Evolutionary conservation across 441 rosid species (phyloP).

Genomic region (Breynia disticha): DNA sequence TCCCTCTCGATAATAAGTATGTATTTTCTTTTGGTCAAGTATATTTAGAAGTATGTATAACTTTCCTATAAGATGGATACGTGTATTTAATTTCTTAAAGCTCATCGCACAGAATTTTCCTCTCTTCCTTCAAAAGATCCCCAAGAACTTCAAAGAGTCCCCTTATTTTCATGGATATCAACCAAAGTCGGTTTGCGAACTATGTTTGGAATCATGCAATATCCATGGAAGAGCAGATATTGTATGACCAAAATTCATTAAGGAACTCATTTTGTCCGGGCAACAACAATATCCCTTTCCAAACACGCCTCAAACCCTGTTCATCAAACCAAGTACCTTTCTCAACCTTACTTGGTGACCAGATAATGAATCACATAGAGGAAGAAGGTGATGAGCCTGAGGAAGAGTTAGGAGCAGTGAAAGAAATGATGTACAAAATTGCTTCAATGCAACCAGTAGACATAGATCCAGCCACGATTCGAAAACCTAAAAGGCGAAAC

Average conservation of each 20-base stretch:
- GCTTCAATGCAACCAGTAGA: conserved; percentile 84
- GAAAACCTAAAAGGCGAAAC: conserved; percentile 71
- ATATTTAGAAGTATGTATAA: no score
- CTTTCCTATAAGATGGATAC: no score
- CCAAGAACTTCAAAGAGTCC: not conserved
- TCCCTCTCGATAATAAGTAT: no score
- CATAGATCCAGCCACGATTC: conserved; percentile 63
- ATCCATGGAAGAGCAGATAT: conserved; percentile 41
- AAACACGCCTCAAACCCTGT: conserved; percentile 23
- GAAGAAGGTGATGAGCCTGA: conserved; percentile 39
- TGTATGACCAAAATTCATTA: conserved; percentile 29
- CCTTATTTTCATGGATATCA: conserved; percentile 39
- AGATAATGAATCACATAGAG: conserved; percentile 6
- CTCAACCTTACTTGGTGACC: conserved; percentile 15
- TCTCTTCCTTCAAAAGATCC: no score
- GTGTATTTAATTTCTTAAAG: no score
- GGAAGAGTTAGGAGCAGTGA: conserved; percentile 73
- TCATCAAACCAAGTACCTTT: conserved; percentile 15
- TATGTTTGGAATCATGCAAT: conserved; percentile 39
- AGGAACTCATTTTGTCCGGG: conserved; percentile 22
- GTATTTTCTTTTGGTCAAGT: no score
- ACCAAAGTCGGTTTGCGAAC: conserved; percentile 38
- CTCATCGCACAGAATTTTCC: no score
- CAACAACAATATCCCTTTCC: conserved; percentile 11
- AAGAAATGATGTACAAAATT: conserved; percentile 82